phyloP scores from a whole-genome alignment of 495 filamentous ascomycete species.

The Sphaerosporella brunnea region DNA sequence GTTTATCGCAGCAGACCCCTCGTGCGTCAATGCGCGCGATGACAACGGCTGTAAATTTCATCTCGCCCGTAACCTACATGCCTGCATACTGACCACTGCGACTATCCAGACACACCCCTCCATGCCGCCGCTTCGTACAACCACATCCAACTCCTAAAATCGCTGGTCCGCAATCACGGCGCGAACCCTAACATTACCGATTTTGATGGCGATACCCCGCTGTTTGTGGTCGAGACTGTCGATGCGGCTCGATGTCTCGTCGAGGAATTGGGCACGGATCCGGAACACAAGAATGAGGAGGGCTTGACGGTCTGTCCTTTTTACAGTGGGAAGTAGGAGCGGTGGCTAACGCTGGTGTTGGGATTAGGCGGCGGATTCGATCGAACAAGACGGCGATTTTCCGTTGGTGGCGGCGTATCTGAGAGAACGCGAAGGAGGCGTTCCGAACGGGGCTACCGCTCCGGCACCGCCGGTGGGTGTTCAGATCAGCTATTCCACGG shows the following conservation, averaged over 20 bases:
- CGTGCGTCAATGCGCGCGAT: conserved; percentile 52
- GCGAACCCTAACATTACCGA: conserved; percentile 66
- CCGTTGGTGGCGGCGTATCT: conserved; percentile 53
- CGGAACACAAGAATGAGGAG: conserved; percentile 42
- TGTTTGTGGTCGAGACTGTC: conserved; percentile 68
- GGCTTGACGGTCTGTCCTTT: conserved; percentile 35
- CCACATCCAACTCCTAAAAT: conserved; percentile 59
- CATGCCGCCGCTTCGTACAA: conserved; percentile 88
- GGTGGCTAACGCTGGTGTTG: not conserved
- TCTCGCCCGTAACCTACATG: not conserved
- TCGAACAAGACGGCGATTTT: conserved; percentile 52
- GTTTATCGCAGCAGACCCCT: conserved; percentile 47
- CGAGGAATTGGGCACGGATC: conserved; percentile 60
- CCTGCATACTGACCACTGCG: not conserved
- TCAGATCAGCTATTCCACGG: conserved; percentile 46
- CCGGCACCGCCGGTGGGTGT: conserved; percentile 49
- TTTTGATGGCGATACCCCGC: conserved; percentile 76
- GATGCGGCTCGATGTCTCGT: conserved; percentile 58
- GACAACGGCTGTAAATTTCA: conserved; percentile 39
- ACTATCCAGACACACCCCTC: conserved; percentile 47
- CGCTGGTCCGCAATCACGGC: conserved; percentile 57
- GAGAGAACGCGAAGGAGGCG: conserved; percentile 26
- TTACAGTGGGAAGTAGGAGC: not conserved
- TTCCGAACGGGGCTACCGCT: conserved; percentile 22
- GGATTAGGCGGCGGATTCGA: conserved; percentile 44